Conservation (phyloP, 192 early-diverging fungal species). For the Rhizoclosmatium sp. region DNA sequence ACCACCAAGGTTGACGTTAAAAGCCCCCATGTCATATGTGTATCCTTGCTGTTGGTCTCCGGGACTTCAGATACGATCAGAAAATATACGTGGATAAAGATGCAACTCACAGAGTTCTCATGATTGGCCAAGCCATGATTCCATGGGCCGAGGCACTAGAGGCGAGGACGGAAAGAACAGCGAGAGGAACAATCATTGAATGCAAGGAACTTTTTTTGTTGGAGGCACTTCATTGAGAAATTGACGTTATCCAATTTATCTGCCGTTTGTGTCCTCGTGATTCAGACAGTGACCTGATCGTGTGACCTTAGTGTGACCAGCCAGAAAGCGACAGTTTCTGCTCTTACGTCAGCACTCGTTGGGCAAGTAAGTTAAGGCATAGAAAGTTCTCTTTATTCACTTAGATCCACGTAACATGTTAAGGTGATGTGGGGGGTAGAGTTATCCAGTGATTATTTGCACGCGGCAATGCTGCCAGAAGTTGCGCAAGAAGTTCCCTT, state of each 20-base stretch:
- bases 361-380: no score
- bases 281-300: no score
- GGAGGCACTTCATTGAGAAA: no score
- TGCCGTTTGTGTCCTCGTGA: no score
- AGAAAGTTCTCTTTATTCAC: no score
- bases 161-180: background rate
- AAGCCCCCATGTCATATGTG: conserved; percentile 10
- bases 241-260: no score
- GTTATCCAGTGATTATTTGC: background rate
- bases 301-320: no score
- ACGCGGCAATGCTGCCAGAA: background rate
- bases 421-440: no score
- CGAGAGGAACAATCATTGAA: background rate
- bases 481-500: conserved; percentile 17
- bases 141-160: background rate
- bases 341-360: no score
- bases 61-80: background rate
- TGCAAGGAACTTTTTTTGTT: no score
- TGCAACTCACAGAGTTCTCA: background rate
- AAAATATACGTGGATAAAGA: background rate
- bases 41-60: conserved; percentile 24
- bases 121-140: conserved; percentile 1
- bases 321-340: no score
- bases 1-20: conserved; percentile 11
- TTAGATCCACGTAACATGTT: no score